phyloP scores from a whole-genome alignment of 2,329 filamentous ascomycete species.

The Xylariales sp. region DNA sequence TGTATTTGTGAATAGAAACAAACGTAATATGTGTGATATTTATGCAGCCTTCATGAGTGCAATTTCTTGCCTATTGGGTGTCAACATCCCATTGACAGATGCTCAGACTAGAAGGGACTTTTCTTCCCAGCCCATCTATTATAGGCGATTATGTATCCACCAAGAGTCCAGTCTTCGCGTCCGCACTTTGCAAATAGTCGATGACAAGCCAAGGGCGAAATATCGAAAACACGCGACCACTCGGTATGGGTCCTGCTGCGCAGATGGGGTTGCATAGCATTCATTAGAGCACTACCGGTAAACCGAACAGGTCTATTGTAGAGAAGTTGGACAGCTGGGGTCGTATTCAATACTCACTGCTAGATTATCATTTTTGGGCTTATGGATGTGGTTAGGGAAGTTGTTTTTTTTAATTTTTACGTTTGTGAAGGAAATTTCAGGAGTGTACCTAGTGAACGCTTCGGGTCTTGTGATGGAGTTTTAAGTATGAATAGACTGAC shows the following conservation, averaged over 20 bases:
- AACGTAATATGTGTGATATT: neutral
- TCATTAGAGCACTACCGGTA: neutral
- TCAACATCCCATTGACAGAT: slow-evolving; percentile 14
- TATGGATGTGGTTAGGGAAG: neutral
- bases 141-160: neutral
- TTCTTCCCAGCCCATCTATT: neutral
- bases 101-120: neutral
- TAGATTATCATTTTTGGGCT: slow-evolving; percentile 1
- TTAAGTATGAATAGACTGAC: neutral
- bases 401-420: too few relatives aligned
- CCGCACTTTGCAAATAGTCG: neutral
- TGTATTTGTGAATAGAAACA: neutral
- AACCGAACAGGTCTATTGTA: neutral
- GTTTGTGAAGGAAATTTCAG: too few relatives aligned
- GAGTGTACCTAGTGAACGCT: too few relatives aligned
- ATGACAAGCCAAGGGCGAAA: neutral
- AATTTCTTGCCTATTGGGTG: slow-evolving; percentile 21
- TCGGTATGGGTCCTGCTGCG: slow-evolving; percentile 6
- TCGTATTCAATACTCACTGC: slow-evolving; percentile 4
- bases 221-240: neutral
- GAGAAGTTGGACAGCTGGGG: neutral
- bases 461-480: too few relatives aligned
- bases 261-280: slow-evolving; percentile 7
- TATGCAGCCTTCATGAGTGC: slow-evolving; percentile 16
- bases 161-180: neutral